These are phyloP conservation scores for Spatholobus suberectus DNA, from an alignment of 306 rosid species.

Conservation along the genomic window DNA sequence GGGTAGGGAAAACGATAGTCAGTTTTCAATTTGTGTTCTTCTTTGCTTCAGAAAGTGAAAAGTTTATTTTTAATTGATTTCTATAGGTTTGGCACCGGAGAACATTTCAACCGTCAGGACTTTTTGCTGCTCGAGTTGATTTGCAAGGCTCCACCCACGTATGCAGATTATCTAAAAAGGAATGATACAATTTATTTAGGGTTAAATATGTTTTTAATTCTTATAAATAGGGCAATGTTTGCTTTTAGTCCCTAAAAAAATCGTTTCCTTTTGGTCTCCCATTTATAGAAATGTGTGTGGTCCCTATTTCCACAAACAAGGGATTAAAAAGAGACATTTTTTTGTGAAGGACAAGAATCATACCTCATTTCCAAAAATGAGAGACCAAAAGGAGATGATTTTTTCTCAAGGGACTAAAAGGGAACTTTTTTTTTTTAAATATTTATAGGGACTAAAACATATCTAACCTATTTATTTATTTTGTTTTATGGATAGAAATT, in stretches of 20 bases:
- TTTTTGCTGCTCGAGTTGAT: constrained; percentile 96
- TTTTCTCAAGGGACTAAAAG: not conserved
- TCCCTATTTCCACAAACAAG: not conserved
- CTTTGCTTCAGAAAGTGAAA: not conserved
- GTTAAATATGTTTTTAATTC: not conserved
- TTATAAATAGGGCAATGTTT: not conserved
- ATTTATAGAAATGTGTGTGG: not conserved
- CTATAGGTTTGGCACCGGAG: constrained; percentile 93
- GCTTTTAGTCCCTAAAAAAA: not conserved
- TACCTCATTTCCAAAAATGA: not conserved
- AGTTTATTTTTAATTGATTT: constrained; percentile 35
- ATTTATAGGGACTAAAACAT: not conserved
- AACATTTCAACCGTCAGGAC: constrained; percentile 97
- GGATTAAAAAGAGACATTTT: not conserved
- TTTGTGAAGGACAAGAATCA: not conserved
- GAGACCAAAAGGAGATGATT: not conserved
- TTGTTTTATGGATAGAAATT: constrained; percentile 27
- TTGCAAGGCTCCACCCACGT: constrained; percentile 89
- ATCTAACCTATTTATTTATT: not conserved
- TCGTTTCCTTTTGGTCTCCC: not conserved
- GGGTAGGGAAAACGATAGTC: constrained; percentile 1
- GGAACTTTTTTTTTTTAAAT: not conserved
- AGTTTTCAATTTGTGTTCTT: not conserved
- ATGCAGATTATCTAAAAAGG: constrained; percentile 48
- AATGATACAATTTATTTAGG: not conserved